Evolutionary conservation across 2,329 filamentous ascomycete genomes (phyloP), one percentile per base, ranked within the genome.

Genomic region (Hysterium pulicare): DNA sequence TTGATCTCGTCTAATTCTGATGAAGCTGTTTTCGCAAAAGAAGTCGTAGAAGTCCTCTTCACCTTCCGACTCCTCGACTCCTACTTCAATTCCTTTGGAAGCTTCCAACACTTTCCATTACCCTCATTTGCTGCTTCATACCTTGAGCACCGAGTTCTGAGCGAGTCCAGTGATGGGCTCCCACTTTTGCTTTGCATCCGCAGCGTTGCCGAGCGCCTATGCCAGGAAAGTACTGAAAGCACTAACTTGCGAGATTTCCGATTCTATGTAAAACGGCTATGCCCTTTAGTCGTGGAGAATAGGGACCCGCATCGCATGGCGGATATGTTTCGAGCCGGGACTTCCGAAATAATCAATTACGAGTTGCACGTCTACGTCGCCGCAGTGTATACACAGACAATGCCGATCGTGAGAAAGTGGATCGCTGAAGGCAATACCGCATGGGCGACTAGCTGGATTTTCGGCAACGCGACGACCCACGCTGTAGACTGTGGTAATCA

Each of bases 1-100:
- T 7, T 28, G 13, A 7, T 28, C 8, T 8, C 7, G 13, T 13
- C 8, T 9, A n/a, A 13, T 9, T 22, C 22, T n/a, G 9, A 9
- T 19, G 9, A 15, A 40, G 38, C 23, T 32, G 31, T 33, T n/a
- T 23, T 40, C 38, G 26, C 38, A 13, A 21, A 32, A 33, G 16
- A 40, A 8, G 15, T 40, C 38, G 33, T 33, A 15, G 22, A 30
- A 19, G 38, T 28, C 4, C 11, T 40, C 9, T 40, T 30, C 17
- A 40, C 20, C 11, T 33, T 31, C 15, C 17, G 20, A 21, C 5
- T 40, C 2, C 20, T 40, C 5, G 30, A 40, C 16, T 9, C 19
- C 17, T 22, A 40, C 16, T 40, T 26, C 30, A 24, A 22, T 21
- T 13, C 24, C 7, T 28, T 28, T 13, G 13, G 24, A 28, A 13